Evolutionary conservation across 2,329 filamentous ascomycete genomes (phyloP).

Genomic region (Cladophialophora chaetospira): DNA sequence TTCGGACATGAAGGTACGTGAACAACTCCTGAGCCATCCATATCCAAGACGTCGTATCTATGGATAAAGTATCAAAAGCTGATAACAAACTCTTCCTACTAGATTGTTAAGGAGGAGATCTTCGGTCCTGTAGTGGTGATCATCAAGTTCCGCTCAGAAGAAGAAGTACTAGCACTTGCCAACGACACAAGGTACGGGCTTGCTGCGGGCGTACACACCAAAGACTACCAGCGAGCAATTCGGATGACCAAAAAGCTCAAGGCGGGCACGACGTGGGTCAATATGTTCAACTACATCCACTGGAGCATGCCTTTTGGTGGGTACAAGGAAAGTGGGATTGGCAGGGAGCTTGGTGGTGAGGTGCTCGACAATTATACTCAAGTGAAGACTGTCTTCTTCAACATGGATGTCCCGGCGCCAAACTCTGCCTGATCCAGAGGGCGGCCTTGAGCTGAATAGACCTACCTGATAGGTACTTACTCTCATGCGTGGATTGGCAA

Average conservation of each 20-base stretch:
- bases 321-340: conserved; percentile 41
- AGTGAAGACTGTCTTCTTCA: conserved; percentile 55
- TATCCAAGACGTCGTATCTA: not conserved
- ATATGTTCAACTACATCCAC: conserved; percentile 46
- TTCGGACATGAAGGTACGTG: conserved; percentile 51
- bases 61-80: too few species aligned
- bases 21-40: not conserved
- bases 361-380: conserved; percentile 59
- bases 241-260: conserved; percentile 44
- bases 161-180: conserved; percentile 41
- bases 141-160: conserved; percentile 41
- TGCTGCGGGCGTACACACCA: conserved; percentile 45
- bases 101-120: conserved; percentile 58
- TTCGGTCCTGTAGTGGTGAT: conserved; percentile 48
- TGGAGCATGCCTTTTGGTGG: conserved; percentile 45
- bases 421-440: not conserved
- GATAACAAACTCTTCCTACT: not conserved
- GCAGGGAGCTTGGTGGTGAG: conserved; percentile 4
- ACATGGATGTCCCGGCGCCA: conserved; percentile 36
- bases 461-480: too few species aligned
- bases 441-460: too few species aligned
- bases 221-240: conserved; percentile 42
- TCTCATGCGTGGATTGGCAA: too few species aligned
- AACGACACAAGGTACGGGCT: conserved; percentile 47
- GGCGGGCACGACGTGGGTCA: conserved; percentile 49